Evolutionary conservation across 176 grass and related monocot genomes (phyloP), one percentile per base, ranked within the genome.

Genomic region (Alloteropsis semialata): DNA sequence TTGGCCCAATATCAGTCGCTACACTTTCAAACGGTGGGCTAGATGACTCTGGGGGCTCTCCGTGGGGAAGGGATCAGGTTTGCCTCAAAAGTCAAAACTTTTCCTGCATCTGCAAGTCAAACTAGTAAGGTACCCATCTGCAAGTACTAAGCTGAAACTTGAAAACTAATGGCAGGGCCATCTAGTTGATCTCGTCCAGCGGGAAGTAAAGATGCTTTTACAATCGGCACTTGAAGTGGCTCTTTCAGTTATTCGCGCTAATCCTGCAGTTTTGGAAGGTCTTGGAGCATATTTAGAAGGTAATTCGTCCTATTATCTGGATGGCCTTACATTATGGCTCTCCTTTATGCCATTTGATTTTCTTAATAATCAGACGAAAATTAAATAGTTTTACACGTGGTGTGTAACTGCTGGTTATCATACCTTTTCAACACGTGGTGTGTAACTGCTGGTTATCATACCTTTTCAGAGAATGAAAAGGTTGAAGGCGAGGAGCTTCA

Each of bases 201-300:
- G 65, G 77, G 97, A 99, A 81, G 93, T 99, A 63, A 99, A 94
- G 93, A 5, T 37, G 41, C 82, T 96, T 77, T 67, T 99, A 59
- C 97, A 99, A 81, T 96, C 93, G 13, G 89, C 91, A 16, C 93
- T 96, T 65, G 91, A 96, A 84, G 97, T 96, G 81, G 97, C 97
- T 89, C 93, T 94, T 87, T 99, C 91, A 44, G 97, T 96, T 45
- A 65, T 99, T 15, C 93, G 89, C 27, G 91, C 97, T 55, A 99
- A 99, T 87, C 93, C 97, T 67, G 76, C 74, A 54, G 91, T 96
- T 76, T 84, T 99, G 39, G 97, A 96, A 81, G 97, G 97, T 32
- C 97, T 99, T 65, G 97, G 93, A 78, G 93, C 97, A 67, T 96
- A 96, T 87, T 89, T 99, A 88, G 97, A 99, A 96, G 97, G 97